Conservation (phyloP, 345 rosid species). For the Lenwebbia sp. region DNA sequence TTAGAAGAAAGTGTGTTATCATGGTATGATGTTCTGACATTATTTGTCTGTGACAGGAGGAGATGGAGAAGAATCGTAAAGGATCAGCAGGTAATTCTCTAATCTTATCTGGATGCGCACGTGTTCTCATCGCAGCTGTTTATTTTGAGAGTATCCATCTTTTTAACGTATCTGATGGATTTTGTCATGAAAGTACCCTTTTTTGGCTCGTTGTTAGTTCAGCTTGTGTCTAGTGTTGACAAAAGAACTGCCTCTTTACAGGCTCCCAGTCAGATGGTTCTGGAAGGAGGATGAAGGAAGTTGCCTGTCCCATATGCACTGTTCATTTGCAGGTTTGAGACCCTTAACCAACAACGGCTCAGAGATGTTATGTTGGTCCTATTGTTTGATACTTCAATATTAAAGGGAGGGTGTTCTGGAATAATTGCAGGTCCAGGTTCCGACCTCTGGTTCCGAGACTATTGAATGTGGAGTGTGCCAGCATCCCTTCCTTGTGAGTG, state of each 20-base stretch:
- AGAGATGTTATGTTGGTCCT: neutral
- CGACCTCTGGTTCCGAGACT: conserved; percentile 94
- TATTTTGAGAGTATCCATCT: neutral
- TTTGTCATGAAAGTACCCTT: neutral
- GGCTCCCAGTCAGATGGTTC: conserved; percentile 61
- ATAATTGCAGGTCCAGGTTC: conserved; percentile 83
- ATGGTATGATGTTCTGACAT: neutral
- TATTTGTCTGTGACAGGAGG: conserved; percentile 62
- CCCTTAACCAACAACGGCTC: neutral
- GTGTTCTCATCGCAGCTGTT: neutral
- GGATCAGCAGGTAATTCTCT: conserved; percentile 46
- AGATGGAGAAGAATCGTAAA: conserved; percentile 86
- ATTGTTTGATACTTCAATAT: neutral
- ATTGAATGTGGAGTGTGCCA: conserved; percentile 99
- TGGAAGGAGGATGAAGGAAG: conserved; percentile 91
- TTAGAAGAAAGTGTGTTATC: neutral
- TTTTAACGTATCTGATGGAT: neutral
- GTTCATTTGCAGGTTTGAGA: conserved; percentile 80
- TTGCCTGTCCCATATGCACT: conserved; percentile 96
- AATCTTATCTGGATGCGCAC: neutral
- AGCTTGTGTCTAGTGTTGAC: neutral
- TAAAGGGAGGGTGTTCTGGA: neutral
- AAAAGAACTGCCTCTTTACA: conserved; percentile 8
- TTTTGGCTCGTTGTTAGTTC: neutral
- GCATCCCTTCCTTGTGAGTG: conserved; percentile 89